A percentile compares a stretch with the other conserved stretches of the same genome.
Evolutionary conservation across 2,329 filamentous ascomycete genomes (phyloP).

Genomic region (Diaporthe destruens): DNA sequence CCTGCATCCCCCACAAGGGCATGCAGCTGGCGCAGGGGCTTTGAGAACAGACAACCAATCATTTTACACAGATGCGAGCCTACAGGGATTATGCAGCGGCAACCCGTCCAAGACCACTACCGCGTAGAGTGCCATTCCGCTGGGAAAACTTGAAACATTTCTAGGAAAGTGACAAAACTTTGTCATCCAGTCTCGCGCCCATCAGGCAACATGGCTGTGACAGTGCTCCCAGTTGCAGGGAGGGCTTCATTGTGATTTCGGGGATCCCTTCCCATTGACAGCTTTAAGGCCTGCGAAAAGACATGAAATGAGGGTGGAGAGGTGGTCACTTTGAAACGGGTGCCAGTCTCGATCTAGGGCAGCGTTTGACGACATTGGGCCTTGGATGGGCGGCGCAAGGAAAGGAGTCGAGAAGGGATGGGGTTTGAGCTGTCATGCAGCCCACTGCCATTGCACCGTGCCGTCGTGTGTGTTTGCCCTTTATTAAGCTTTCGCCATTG

Average conservation of each 20-base stretch:
- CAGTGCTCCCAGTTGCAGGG: conserved; percentile 22
- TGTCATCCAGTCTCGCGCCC: conserved; percentile 36
- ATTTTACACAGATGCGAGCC: conserved; percentile 33
- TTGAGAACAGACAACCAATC: conserved; percentile 38
- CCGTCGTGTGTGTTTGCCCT: neutral
- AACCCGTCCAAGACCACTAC: neutral
- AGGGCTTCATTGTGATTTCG: neutral
- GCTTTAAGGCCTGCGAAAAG: neutral
- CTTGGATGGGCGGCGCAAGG: conserved; percentile 9
- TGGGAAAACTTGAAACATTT: conserved; percentile 18
- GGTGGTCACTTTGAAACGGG: neutral
- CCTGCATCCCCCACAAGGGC: conserved; percentile 12
- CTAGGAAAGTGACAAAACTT: conserved; percentile 30
- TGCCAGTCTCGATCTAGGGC: neutral
- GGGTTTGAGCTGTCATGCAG: neutral
- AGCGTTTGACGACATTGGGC: neutral
- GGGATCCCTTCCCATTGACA: neutral
- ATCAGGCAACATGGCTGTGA: conserved; percentile 11
- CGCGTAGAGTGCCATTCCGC: neutral
- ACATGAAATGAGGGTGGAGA: neutral
- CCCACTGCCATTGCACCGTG: neutral
- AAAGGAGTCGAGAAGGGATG: neutral
- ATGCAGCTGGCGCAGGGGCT: conserved; percentile 2
- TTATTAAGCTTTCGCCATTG: conserved; percentile 34
- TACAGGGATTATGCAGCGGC: conserved; percentile 30